Conservation (phyloP, 2,329 filamentous ascomycete species). For the Calonectria ilicicola region DNA sequence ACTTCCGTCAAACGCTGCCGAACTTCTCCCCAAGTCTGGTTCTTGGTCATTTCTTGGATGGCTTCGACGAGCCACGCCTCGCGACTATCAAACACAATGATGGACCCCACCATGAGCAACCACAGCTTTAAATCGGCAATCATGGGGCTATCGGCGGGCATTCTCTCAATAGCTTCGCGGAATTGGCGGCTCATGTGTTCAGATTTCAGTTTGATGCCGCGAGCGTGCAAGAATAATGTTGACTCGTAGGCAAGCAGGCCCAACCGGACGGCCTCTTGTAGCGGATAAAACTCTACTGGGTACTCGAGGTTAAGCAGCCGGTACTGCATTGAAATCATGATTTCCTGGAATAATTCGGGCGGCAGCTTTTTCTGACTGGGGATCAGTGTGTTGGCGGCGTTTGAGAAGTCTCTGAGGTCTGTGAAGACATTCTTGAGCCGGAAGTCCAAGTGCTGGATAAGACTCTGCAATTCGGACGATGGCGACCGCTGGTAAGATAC, state of each 20-base stretch:
- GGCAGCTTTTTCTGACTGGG: conserved; percentile 38
- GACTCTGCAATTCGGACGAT: conserved; percentile 5
- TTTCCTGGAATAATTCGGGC: conserved; percentile 44
- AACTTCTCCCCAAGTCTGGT: conserved; percentile 38
- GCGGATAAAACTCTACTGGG: background rate
- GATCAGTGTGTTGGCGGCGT: conserved; percentile 37
- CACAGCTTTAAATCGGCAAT: conserved; percentile 41
- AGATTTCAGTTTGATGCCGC: conserved; percentile 32
- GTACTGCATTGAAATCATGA: conserved; percentile 47
- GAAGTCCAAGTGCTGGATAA: conserved; percentile 34
- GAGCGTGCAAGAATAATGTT: conserved; percentile 41
- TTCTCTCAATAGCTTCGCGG: conserved; percentile 21
- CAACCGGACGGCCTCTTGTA: conserved; percentile 40
- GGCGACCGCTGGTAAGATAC: background rate
- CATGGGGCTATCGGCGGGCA: background rate
- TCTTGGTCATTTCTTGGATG: conserved; percentile 24
- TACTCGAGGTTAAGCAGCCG: conserved; percentile 42
- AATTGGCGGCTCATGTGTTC: conserved; percentile 26
- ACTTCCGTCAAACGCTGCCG: conserved; percentile 30
- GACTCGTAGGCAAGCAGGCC: conserved; percentile 47
- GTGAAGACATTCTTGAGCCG: conserved; percentile 41
- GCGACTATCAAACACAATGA: conserved; percentile 33
- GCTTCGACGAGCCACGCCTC: conserved; percentile 40
- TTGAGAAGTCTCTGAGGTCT: conserved; percentile 47
- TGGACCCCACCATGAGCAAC: conserved; percentile 40